Conservation (phyloP, 2,329 filamentous ascomycete species). For the Aspergillus sp. region DNA sequence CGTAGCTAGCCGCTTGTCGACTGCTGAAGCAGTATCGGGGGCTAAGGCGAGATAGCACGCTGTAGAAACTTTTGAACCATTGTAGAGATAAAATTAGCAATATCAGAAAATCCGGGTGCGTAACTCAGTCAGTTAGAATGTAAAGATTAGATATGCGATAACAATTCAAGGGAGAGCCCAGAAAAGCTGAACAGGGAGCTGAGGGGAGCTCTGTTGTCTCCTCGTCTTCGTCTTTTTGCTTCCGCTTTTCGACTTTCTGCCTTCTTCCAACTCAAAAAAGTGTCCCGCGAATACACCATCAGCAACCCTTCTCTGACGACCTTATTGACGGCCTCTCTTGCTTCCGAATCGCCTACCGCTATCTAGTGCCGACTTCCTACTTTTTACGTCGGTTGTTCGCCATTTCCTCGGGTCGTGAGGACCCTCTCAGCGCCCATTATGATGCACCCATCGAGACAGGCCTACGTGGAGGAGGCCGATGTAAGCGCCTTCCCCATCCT, state of each 20-base stretch:
- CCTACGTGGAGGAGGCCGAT: slow-evolving; percentile 87
- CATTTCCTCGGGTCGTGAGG: not conserved
- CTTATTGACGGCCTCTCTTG: not conserved
- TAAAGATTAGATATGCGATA: not conserved
- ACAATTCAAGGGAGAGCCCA: not conserved
- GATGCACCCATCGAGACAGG: slow-evolving; percentile 87
- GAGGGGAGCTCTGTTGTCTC: not conserved
- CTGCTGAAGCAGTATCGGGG: not conserved
- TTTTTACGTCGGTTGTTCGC: not conserved
- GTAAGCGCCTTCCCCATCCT: slow-evolving; percentile 53
- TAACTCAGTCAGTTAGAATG: not conserved
- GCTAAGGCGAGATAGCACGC: not conserved
- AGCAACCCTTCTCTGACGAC: not conserved
- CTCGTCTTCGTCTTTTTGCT: slow-evolving; percentile 2
- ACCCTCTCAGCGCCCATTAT: slow-evolving; percentile 39
- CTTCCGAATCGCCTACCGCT: not conserved
- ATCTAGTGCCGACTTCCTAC: not conserved
- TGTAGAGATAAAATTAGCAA: not conserved
- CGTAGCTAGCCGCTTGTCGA: slow-evolving; percentile 12
- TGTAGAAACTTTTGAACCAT: not conserved
- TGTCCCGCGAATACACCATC: not conserved
- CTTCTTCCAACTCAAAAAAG: slow-evolving; percentile 9
- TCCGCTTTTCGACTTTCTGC: slow-evolving; percentile 20
- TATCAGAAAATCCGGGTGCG: not conserved
- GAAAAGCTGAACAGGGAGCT: not conserved